These are phyloP conservation scores for Metschnikowia baotianmanensis DNA, from an alignment of 805 yeast species.

Conservation along the genomic window DNA sequence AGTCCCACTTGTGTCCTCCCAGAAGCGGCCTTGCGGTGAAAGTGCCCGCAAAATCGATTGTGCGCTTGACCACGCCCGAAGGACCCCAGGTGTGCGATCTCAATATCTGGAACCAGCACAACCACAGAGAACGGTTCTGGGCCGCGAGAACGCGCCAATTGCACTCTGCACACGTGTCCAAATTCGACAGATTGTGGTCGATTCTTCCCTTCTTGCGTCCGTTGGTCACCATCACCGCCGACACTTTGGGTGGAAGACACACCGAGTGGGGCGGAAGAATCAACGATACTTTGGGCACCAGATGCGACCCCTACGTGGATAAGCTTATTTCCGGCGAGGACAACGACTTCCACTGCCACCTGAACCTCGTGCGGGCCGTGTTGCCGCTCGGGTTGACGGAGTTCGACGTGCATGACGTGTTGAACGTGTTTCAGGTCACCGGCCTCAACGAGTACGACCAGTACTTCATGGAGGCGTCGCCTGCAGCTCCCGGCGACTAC, in stretches of 20 bases:
- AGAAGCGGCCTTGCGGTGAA: conserved; percentile 61
- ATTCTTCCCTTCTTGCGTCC: conserved; percentile 65
- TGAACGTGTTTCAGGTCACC: conserved; percentile 68
- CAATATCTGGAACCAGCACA: conserved; percentile 60
- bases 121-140: conserved; percentile 66
- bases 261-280: conserved; percentile 66
- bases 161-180: conserved; percentile 61
- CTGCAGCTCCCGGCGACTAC: conserved; percentile 57
- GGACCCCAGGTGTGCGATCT: conserved; percentile 73
- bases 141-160: conserved; percentile 67
- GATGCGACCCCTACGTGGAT: conserved; percentile 71
- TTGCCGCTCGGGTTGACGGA: conserved; percentile 61
- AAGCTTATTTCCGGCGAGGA: conserved; percentile 61
- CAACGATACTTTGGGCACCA: conserved; percentile 64
- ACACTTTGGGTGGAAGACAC: conserved; percentile 52
- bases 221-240: conserved; percentile 60
- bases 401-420: conserved; percentile 65
- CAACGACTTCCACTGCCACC: conserved; percentile 65
- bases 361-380: conserved; percentile 59
- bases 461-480: conserved; percentile 70
- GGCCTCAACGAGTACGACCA: conserved; percentile 64
- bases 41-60: conserved; percentile 58
- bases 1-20: conserved; percentile 46
- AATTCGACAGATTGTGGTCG: conserved; percentile 64
- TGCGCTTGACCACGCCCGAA: conserved; percentile 60